Evolutionary conservation across 176 grass and related monocot species (phyloP).

Genomic region (Triticum monococcum): DNA sequence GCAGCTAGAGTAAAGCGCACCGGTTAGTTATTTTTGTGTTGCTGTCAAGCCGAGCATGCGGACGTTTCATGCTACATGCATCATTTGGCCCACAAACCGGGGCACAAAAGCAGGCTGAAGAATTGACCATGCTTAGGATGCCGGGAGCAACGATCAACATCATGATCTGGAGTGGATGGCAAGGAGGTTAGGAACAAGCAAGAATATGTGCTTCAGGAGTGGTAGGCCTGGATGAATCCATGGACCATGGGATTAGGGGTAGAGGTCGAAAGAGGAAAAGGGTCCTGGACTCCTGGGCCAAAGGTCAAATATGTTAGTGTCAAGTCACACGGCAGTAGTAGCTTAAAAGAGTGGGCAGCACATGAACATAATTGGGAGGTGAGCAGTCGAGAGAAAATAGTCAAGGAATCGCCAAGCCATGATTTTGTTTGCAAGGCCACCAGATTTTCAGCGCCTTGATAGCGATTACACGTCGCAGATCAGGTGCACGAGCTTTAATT

Average conservation of each 20-base stretch:
- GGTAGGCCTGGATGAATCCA: neutral
- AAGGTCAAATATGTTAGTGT: neutral
- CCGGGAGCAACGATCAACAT: neutral
- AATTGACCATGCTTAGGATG: slow-evolving; percentile 28
- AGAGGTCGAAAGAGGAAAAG: neutral
- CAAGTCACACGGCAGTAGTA: neutral
- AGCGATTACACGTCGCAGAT: neutral
- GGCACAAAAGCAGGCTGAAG: slow-evolving; percentile 21
- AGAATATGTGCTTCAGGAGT: neutral
- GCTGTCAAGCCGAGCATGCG: slow-evolving; percentile 23
- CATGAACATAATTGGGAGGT: too few species aligned
- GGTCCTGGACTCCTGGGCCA: neutral
- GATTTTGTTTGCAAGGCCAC: neutral
- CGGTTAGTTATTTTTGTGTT: neutral
- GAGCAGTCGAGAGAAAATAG: neutral
- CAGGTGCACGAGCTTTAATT: neutral
- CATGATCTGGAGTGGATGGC: slow-evolving; percentile 32
- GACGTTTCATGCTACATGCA: slow-evolving; percentile 29
- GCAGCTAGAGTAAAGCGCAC: slow-evolving; percentile 11
- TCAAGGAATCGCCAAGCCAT: slow-evolving; percentile 20
- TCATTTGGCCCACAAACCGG: slow-evolving; percentile 38
- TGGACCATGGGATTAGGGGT: neutral
- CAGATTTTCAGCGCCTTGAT: neutral
- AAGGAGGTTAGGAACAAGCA: slow-evolving; percentile 27
- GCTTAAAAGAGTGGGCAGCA: slow-evolving; percentile 19